Evolutionary conservation across 768 basidiomycete genomes (phyloP), one percentile per base, ranked within the genome.

Genomic region (Russula earlei): DNA sequence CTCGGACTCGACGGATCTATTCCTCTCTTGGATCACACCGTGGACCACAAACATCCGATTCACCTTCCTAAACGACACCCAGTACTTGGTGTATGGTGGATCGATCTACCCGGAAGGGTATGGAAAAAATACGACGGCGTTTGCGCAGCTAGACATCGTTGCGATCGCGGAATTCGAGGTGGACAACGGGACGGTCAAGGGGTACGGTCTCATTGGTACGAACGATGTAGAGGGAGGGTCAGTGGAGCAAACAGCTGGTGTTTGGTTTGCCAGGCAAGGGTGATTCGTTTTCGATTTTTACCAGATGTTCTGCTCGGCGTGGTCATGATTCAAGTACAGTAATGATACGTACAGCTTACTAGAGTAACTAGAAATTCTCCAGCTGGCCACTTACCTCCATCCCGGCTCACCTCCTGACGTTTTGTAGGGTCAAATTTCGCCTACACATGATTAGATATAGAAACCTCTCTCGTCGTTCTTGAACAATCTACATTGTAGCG

Each of bases 81-180:
- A 17, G n/a, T 54, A 20, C 20, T 29, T 36, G 25, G n/a, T 58
- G 31, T 42, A 20, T 33, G 8, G 10, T n/a, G 54, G 41, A 19
- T 42, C 31, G 11, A 24, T 53, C 20, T 60, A 59, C 29, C 59
- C 51, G 19, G 20, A 36, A 15, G 59, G 59, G 6, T 60, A 52
- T 11, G 56, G 51, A 10, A 50, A 27, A n/a, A 58, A 60, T 22
- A 8, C 50, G 2, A 60, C 56, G 4, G 27, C 50, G 3, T 60
- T 53, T 42, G 33, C 49, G 15, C 38, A 25, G 24, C 19, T 49
- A 17, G 20, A 2, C 5, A 5, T 48, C 22, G 9, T 1, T 25
- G 33, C 4, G 11, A 3, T 5, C 1, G 54, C 12, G 8, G 34
- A 43, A 5, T 59, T 59, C 20, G 36, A 40, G 5, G 41, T 56